Evolutionary conservation across 2,329 filamentous ascomycete species (phyloP), one percentile per base, ranked within the genome.

Genomic region (Zymoseptoria passerinii): DNA sequence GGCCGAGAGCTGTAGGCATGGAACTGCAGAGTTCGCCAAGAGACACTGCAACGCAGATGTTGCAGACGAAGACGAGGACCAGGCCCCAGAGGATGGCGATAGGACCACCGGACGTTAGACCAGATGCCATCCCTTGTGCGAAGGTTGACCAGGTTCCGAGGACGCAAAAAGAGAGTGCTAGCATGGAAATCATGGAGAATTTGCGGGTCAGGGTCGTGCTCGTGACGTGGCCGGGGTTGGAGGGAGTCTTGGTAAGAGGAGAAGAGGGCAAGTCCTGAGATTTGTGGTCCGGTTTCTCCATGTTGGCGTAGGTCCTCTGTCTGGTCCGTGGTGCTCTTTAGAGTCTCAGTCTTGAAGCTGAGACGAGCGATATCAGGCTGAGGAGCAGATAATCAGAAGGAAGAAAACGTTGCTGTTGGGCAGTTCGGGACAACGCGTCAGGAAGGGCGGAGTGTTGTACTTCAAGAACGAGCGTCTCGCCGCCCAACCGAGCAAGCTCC

Each of bases 1-100:
- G 82, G 0, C 82, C 82, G 2, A 84, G 71, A 0, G 82, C 81
- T 0, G 81, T 84, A 3, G 82, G 82, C 81, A 84, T 83, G 61
- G 76, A 78, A 61, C 80, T 83, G 65, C 76, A 78, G 50, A 83
- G 72, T 68, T 84, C 81, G 52, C 80, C 81, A 48, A 83, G 72
- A 2, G 80, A 83, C 2, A 81, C 62, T 10, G 80, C 81, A 48
- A 83, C 79, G 58, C 79, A 82, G 1, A 81, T 58, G 53, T 69
- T 63, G 65, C 80, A 82, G 29, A 70, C 61, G 5, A 78, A 78
- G 58, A 82, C 80, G n/a, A 82, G 73, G 4, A 74, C 70, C 5
- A 83, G 71, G 1, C 81, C 80, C 81, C 81, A 83, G 57, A 83
- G 76, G 40, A 83, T 81, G 40, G 75, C 75, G 10, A 82, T 72